These are phyloP conservation scores for Lasiodiplodia hormozganensis DNA, from an alignment of 2,329 filamentous ascomycete genomes.

Conservation along the genomic window DNA sequence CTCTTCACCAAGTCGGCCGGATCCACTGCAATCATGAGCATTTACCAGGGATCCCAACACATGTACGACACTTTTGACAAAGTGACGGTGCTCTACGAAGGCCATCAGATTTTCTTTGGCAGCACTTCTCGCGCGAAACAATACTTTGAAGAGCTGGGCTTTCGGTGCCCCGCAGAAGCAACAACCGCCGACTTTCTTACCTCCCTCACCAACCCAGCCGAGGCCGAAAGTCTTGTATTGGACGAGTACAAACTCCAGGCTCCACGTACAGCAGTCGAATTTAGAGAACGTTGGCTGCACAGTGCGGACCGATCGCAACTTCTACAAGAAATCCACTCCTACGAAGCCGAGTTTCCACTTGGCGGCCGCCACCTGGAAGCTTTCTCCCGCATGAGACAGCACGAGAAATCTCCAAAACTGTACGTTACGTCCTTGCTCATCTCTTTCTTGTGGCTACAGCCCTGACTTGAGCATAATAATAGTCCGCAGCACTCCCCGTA, in stretches of 20 bases:
- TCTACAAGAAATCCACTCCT: constrained; percentile 58
- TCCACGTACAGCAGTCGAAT: constrained; percentile 57
- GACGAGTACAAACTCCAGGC: constrained; percentile 53
- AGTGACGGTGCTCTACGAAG: constrained; percentile 75
- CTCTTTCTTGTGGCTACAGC: no score
- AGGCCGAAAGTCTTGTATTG: constrained; percentile 49
- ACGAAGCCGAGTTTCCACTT: constrained; percentile 56
- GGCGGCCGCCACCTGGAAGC: constrained; percentile 32
- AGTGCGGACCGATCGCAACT: constrained; percentile 53
- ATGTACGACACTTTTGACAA: constrained; percentile 75
- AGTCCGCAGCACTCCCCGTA: constrained; percentile 73
- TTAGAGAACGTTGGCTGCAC: constrained; percentile 59
- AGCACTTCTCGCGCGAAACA: constrained; percentile 58
- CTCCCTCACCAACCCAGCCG: constrained; percentile 64
- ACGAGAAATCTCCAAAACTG: constrained; percentile 40
- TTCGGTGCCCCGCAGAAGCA: constrained; percentile 69
- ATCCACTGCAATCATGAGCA: constrained; percentile 48
- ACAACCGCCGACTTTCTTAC: constrained; percentile 80
- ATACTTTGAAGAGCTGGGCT: constrained; percentile 75
- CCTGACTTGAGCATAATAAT: no score
- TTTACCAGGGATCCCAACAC: constrained; percentile 60
- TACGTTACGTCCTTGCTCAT: no score
- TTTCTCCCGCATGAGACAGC: constrained; percentile 48
- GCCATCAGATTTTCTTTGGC: constrained; percentile 79
- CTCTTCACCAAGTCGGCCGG: constrained; percentile 61